Percentiles rank a stretch among this genome's conserved stretches.
Conservation (phyloP, 2,329 filamentous ascomycete genomes). For the Chlorencoelia australis region DNA sequence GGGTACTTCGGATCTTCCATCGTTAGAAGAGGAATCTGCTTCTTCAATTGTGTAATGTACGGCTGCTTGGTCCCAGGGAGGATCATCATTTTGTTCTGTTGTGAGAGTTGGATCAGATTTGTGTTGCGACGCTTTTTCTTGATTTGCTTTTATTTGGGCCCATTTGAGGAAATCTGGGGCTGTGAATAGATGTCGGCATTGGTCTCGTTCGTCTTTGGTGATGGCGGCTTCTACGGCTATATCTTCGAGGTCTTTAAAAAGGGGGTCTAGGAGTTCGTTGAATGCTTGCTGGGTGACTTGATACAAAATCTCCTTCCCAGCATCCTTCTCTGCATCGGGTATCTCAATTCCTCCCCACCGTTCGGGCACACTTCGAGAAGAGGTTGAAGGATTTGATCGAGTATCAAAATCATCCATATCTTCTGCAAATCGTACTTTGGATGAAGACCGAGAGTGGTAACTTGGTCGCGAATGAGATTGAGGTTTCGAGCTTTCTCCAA, state of each 20-base stretch:
- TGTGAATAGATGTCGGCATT: slow-evolving; percentile 40
- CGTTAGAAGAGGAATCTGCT: no score
- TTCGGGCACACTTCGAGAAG: slow-evolving; percentile 61
- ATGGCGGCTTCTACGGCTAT: slow-evolving; percentile 57
- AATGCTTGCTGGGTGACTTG: slow-evolving; percentile 86
- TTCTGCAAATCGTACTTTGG: slow-evolving; percentile 69
- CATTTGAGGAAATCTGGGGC: slow-evolving; percentile 31
- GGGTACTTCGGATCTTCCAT: no score
- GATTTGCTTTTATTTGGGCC: slow-evolving; percentile 15
- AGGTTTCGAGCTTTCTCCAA: slow-evolving; percentile 33
- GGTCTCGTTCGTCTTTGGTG: slow-evolving; percentile 51
- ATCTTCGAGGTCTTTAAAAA: slow-evolving; percentile 77
- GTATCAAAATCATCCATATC: slow-evolving; percentile 60
- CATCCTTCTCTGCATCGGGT: slow-evolving; percentile 69
- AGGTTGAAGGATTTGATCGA: slow-evolving; percentile 62
- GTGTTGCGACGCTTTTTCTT: slow-evolving; percentile 5
- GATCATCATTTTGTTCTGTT: slow-evolving; percentile 1
- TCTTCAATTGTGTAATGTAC: no score
- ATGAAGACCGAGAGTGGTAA: slow-evolving; percentile 61
- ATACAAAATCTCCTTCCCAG: slow-evolving; percentile 67
- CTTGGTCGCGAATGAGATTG: slow-evolving; percentile 33
- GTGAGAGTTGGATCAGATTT: not conserved
- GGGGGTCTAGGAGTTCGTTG: slow-evolving; percentile 79
- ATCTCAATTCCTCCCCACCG: slow-evolving; percentile 72
- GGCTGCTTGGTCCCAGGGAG: not conserved